Evolutionary conservation across 139 green algal genomes (phyloP).

Genomic region (Zygnema cylindricum): DNA sequence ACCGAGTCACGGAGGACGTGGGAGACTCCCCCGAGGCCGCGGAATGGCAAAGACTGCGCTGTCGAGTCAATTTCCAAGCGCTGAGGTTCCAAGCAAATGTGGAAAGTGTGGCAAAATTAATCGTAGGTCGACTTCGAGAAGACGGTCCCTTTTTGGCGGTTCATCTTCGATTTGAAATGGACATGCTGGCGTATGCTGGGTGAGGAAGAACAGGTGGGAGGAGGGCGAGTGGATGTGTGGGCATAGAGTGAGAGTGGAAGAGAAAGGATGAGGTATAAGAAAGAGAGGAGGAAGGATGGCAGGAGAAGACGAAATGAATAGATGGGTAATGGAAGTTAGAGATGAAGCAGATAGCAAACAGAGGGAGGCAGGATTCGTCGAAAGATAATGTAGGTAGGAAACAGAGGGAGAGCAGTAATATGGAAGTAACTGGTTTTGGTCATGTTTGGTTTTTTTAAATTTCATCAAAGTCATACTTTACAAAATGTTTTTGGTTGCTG

Average conservation of each 20-base stretch:
- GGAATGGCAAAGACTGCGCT: constrained; percentile 46
- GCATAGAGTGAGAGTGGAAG: neutral
- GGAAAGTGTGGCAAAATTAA: neutral
- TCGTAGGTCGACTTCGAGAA: constrained; percentile 27
- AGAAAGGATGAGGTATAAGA: too few species aligned
- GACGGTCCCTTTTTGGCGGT: constrained; percentile 45
- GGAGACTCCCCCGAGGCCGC: neutral
- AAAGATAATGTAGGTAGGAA: neutral
- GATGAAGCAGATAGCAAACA: too few species aligned
- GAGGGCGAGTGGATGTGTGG: neutral
- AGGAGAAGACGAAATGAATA: too few species aligned
- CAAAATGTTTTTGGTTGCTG: neutral
- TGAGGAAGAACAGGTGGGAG: neutral
- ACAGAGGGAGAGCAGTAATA: neutral
- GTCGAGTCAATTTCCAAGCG: constrained; percentile 53
- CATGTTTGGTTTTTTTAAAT: too few species aligned
- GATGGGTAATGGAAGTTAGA: too few species aligned
- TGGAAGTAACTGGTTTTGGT: neutral
- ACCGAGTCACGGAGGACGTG: constrained; percentile 44
- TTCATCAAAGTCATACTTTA: too few species aligned
- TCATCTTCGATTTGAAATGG: constrained; percentile 60
- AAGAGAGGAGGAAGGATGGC: too few species aligned
- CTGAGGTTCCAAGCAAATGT: constrained; percentile 38
- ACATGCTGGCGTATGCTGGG: constrained; percentile 58
- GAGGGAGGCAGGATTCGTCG: too few species aligned